Evolutionary conservation across 345 rosid genomes (phyloP), one percentile per base, ranked within the genome.

Genomic region (Erucastrum elatum): DNA sequence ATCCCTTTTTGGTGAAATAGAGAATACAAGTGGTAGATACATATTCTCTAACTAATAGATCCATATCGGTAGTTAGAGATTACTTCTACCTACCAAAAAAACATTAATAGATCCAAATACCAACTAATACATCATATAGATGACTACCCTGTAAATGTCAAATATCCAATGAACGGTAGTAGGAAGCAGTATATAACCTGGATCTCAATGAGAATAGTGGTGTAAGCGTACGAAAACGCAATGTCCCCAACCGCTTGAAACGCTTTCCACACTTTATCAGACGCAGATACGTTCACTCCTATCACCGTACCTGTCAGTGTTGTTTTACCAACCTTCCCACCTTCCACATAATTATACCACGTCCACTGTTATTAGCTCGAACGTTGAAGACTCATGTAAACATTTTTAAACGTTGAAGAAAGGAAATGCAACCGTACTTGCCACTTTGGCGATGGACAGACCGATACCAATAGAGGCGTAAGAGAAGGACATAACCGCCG

Each of bases 401-500:
- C 53, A 12, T 44, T 11, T 44, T 3, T 4, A 44, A 44, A 44
- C 51, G 51, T 44, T 44, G 15, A 44, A 44, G 5, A 44, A 44
- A 49, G 55, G 55, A 49, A 49, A 49, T 49, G 17, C 26, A 60
- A 60, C n/a, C 26, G 5, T 81, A 81, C 87, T 82, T 53, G 80
- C 77, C 1, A 81, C 81, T 16, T 68, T 63, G 39, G 97, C 94
- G 3, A 94, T 77, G 85, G 97, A 84, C 41, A 94, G 90, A 5
- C 94, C 95, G 9, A 92, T 83, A 13, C 98, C 98, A 0, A 92
- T 91, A 27, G 87, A 73, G 0, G 98, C 80, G 75, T 94, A 94
- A 66, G 95, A 82, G 44, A 94, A 92, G 39, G 98, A 94, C 98
- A 94, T 94, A 30, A 94, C 49, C 5, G 98, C 94, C 0, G 97